Percentiles rank a stretch among this genome's conserved stretches.
Evolutionary conservation across 805 yeast genomes (phyloP).

Genomic region (Schizosaccharomyces lindneri): DNA sequence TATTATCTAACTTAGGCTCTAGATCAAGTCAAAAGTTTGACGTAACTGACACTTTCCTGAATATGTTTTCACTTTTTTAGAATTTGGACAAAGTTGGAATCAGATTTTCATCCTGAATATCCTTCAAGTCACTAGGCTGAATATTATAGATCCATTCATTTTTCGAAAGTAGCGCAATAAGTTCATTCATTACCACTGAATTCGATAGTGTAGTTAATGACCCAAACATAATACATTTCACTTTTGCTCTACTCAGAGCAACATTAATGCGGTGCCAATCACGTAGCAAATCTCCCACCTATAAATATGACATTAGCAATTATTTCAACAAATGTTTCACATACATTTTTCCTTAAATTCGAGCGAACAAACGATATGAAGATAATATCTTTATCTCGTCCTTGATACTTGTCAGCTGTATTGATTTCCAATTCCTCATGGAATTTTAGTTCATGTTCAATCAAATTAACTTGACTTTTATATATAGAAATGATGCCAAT

Average conservation of each 20-base stretch:
- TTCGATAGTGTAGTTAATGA: constrained; percentile 32
- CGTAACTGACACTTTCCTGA: too few species aligned
- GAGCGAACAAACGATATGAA: constrained; percentile 76
- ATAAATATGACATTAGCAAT: not conserved
- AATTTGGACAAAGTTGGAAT: not conserved
- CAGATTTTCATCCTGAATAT: not conserved
- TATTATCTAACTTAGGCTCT: not conserved
- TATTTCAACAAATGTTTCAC: not conserved
- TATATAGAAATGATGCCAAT: constrained; percentile 83
- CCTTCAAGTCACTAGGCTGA: not conserved
- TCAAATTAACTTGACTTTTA: constrained; percentile 45
- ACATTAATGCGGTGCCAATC: constrained; percentile 90
- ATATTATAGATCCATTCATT: not conserved
- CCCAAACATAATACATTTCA: constrained; percentile 65
- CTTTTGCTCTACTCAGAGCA: constrained; percentile 72
- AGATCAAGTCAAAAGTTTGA: too few species aligned
- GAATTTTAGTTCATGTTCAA: constrained; percentile 15
- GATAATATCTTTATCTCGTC: constrained; percentile 79
- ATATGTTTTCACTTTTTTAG: too few species aligned
- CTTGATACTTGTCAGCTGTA: constrained; percentile 92
- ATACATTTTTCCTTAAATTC: constrained; percentile 27
- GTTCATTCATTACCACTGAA: not conserved
- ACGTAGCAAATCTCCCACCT: constrained; percentile 46
- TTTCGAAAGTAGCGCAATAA: not conserved
- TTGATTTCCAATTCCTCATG: constrained; percentile 38